Conservation (phyloP, 352 stramenopile species). For the Pythium diclinum region DNA sequence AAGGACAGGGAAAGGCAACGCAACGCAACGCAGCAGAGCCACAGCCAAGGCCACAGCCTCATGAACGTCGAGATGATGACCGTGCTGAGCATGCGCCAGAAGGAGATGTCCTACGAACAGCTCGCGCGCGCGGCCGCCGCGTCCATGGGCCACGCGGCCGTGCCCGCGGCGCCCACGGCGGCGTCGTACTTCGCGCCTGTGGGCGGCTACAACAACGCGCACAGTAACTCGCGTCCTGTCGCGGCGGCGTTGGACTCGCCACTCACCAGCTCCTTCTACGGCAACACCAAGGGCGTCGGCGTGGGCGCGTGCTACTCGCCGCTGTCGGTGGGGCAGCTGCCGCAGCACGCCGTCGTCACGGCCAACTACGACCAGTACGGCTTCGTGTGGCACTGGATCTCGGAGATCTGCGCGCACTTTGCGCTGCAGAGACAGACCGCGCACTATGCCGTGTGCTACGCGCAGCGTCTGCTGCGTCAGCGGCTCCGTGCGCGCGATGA, state of each 20-base stretch:
- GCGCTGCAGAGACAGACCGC: constrained; percentile 74
- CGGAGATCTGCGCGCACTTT: constrained; percentile 59
- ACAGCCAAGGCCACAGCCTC: neutral
- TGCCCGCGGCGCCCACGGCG: constrained; percentile 4
- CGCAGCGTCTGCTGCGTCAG: constrained; percentile 66
- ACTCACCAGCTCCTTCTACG: neutral
- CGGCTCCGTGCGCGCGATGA: constrained; percentile 37
- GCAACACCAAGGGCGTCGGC: constrained; percentile 6
- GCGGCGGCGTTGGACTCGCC: constrained; percentile 4
- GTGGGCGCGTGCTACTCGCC: constrained; percentile 35
- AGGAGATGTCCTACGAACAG: constrained; percentile 80
- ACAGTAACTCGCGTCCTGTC: constrained; percentile 3
- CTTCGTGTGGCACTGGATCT: constrained; percentile 78
- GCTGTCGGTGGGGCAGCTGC: constrained; percentile 51
- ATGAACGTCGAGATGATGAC: constrained; percentile 64
- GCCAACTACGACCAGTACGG: constrained; percentile 68
- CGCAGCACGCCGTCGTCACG: constrained; percentile 19
- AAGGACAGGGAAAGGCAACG: neutral
- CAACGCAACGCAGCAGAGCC: neutral
- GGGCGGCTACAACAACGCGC: constrained; percentile 8
- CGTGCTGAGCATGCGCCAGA: constrained; percentile 79
- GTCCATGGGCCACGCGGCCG: constrained; percentile 3
- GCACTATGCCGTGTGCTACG: constrained; percentile 76
- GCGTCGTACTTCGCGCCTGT: constrained; percentile 9
- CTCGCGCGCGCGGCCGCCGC: constrained; percentile 33